A percentile compares a stretch with the other conserved stretches of the same genome.
These are phyloP conservation scores for Apiotrichum mycotoxinovorans DNA, from an alignment of 1,284 basidiomycete genomes.

Conservation along the genomic window DNA sequence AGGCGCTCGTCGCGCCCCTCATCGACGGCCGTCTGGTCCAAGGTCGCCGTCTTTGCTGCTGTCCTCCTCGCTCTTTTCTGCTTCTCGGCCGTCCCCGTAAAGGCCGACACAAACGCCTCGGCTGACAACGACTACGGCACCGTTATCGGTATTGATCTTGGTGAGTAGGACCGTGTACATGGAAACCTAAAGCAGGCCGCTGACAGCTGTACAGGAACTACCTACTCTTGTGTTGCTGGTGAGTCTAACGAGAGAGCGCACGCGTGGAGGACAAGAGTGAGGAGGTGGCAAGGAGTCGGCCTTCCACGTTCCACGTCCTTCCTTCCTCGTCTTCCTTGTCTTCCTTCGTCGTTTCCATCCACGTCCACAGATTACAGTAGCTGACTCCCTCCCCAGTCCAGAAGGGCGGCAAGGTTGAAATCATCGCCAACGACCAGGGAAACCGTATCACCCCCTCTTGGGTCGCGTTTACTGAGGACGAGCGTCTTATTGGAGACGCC, in stretches of 20 bases:
- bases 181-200: background rate
- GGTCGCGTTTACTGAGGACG: slow-evolving; percentile 86
- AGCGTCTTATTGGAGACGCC: slow-evolving; percentile 81
- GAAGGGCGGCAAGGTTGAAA: slow-evolving; percentile 87
- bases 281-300: background rate
- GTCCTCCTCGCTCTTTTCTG: slow-evolving; percentile 50
- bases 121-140: slow-evolving; percentile 69
- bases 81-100: slow-evolving; percentile 40
- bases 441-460: slow-evolving; percentile 95
- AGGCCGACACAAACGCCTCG: slow-evolving; percentile 46
- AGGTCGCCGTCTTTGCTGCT: slow-evolving; percentile 45
- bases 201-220: slow-evolving; percentile 50
- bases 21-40: slow-evolving; percentile 31
- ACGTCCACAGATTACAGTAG: background rate
- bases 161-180: slow-evolving; percentile 9
- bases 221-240: slow-evolving; percentile 57
- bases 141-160: slow-evolving; percentile 73
- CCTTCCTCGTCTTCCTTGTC: background rate
- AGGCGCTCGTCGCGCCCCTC: background rate
- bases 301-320: background rate
- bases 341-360: background rate
- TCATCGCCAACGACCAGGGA: slow-evolving; percentile 96
- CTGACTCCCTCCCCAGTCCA: slow-evolving; percentile 67
- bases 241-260: slow-evolving; percentile 24
- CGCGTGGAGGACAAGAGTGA: background rate